These are phyloP conservation scores for Scheffersomyces segobiensis DNA, from an alignment of 1,139 yeast species.

Conservation along the genomic window DNA sequence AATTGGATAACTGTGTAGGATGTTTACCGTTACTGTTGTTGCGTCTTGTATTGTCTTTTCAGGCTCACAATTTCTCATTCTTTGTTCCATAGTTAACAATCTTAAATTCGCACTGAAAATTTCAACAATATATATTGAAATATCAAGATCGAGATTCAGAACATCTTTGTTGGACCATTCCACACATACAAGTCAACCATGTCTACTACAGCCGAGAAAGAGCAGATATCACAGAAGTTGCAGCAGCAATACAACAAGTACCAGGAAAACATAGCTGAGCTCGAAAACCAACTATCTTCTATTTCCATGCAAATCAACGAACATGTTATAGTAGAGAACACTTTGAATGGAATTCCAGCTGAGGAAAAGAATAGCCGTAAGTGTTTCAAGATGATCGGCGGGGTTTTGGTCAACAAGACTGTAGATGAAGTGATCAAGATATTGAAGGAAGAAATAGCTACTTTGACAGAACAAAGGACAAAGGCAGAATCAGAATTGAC, in stretches of 20 bases:
- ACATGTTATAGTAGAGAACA: conserved; percentile 41
- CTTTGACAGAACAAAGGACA: conserved; percentile 36
- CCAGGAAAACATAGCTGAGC: conserved; percentile 58
- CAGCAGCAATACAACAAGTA: conserved; percentile 63
- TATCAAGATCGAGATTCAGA: background rate
- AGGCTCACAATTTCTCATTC: background rate
- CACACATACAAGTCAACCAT: conserved; percentile 1
- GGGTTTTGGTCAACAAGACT: conserved; percentile 81
- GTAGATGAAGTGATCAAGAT: conserved; percentile 76
- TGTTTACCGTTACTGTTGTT: background rate
- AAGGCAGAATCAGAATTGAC: conserved; percentile 47
- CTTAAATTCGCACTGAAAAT: background rate
- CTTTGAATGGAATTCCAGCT: conserved; percentile 53
- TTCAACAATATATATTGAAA: background rate
- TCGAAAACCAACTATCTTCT: conserved; percentile 57
- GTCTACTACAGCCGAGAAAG: conserved; percentile 21
- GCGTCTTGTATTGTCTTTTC: too few relatives aligned
- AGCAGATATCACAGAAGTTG: conserved; percentile 48
- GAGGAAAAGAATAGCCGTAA: conserved; percentile 57
- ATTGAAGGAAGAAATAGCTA: conserved; percentile 56
- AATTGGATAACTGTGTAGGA: background rate
- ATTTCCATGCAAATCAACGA: conserved; percentile 46
- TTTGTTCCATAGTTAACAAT: background rate
- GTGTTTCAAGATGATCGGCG: conserved; percentile 93
- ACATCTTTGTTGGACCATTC: background rate